Conservation (phyloP, 352 stramenopile genomes). For the Thalassiosira livingstoniorum region DNA sequence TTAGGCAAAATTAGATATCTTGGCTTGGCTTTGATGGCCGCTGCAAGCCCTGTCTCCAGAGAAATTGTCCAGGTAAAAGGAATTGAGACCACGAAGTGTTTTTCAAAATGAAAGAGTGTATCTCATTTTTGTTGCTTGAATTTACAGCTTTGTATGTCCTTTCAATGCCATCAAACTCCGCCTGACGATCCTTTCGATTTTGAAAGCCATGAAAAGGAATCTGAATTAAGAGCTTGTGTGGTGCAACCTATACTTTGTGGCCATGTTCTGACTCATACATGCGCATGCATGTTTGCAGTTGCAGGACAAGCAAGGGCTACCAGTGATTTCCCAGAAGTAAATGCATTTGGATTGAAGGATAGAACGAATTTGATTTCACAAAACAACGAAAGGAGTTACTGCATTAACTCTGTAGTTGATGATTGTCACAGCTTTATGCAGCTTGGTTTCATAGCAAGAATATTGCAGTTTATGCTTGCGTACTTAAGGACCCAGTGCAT, state of each 20-base stretch:
- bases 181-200: constrained; percentile 44
- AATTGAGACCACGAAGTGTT: no score
- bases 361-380: no score
- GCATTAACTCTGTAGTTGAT: constrained; percentile 65
- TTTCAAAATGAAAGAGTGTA: no score
- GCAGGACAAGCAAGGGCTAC: constrained; percentile 64
- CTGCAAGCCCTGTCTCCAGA: constrained; percentile 74
- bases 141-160: constrained; percentile 80
- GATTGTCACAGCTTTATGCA: constrained; percentile 79
- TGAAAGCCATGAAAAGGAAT: constrained; percentile 30
- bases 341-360: not conserved
- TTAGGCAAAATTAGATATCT: constrained; percentile 82
- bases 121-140: no score
- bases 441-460: constrained; percentile 75
- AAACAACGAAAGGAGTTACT: constrained; percentile 57
- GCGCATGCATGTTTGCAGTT: constrained; percentile 71
- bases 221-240: constrained; percentile 64
- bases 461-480: constrained; percentile 77
- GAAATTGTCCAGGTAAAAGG: no score
- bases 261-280: constrained; percentile 83
- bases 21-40: constrained; percentile 76
- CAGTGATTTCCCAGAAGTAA: not conserved
- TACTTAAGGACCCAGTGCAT: constrained; percentile 38
- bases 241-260: constrained; percentile 80
- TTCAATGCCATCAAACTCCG: constrained; percentile 50